Percentiles rank a stretch among this genome's conserved stretches.
phyloP scores from a whole-genome alignment of 345 rosid genomes.

The Gossypium longicalyx region DNA sequence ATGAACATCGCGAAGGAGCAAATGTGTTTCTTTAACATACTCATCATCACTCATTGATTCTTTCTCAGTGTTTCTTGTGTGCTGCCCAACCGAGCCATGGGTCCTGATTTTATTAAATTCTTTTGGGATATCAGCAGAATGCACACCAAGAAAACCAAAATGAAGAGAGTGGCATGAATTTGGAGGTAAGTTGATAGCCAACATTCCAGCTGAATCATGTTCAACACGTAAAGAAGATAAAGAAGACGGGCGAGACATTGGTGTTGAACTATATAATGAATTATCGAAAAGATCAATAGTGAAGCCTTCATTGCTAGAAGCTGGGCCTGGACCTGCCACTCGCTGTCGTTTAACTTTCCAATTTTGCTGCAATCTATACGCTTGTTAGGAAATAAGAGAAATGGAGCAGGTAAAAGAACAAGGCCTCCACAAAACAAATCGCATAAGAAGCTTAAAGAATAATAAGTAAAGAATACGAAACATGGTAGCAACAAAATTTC shows the following conservation, averaged over 20 bases:
- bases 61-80: conserved; percentile 32
- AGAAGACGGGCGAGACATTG: conserved; percentile 48
- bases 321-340: conserved; percentile 47
- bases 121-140: conserved; percentile 27
- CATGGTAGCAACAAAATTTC: neutral
- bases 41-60: conserved; percentile 52
- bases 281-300: conserved; percentile 78
- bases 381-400: conserved; percentile 22
- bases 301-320: conserved; percentile 76
- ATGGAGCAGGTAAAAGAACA: conserved; percentile 8
- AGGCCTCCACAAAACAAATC: neutral
- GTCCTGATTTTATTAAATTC: conserved; percentile 30
- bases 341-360: conserved; percentile 98
- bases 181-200: conserved; percentile 76
- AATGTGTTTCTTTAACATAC: conserved; percentile 59
- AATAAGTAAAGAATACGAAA: neutral
- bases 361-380: conserved; percentile 91
- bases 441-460: neutral
- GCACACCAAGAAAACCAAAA: conserved; percentile 70
- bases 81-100: conserved; percentile 21
- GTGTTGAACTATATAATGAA: conserved; percentile 45
- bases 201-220: conserved; percentile 88
- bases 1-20: conserved; percentile 67
- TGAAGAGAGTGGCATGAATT: conserved; percentile 61
- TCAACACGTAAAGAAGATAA: conserved; percentile 70